phyloP scores from a whole-genome alignment of 768 basidiomycete species.

The Trametes coccinea region DNA sequence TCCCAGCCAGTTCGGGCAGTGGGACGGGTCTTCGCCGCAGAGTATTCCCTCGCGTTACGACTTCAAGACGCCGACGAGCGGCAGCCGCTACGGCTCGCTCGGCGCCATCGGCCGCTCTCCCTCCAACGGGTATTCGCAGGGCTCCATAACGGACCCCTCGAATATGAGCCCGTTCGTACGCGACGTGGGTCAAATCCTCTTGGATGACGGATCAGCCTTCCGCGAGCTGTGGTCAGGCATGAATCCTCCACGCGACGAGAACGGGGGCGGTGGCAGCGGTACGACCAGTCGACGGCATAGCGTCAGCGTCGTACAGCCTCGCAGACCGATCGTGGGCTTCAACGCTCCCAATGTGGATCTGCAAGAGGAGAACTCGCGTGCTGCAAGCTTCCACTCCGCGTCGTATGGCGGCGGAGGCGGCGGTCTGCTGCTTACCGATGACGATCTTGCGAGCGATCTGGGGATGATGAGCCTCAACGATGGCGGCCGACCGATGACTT shows the following conservation, averaged over 20 bases:
- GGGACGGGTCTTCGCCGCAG: conserved; percentile 62
- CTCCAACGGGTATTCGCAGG: conserved; percentile 47
- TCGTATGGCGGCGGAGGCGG: conserved; percentile 52
- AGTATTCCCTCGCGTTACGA: conserved; percentile 56
- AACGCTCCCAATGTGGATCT: conserved; percentile 53
- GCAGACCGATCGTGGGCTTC: conserved; percentile 68
- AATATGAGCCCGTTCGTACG: conserved; percentile 88
- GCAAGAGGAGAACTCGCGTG: conserved; percentile 40
- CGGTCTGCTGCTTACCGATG: conserved; percentile 71
- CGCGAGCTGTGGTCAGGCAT: conserved; percentile 77
- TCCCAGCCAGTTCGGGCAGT: conserved; percentile 41
- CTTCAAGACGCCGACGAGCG: conserved; percentile 61
- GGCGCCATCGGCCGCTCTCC: conserved; percentile 58
- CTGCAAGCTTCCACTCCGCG: conserved; percentile 35
- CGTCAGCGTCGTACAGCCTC: conserved; percentile 79
- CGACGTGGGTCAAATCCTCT: conserved; percentile 75
- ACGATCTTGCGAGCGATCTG: conserved; percentile 76
- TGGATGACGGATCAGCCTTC: conserved; percentile 72
- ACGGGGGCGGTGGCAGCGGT: conserved; percentile 67
- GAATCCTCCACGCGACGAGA: conserved; percentile 63
- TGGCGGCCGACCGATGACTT: conserved; percentile 31
- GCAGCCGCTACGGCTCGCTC: conserved; percentile 65
- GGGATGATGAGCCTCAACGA: conserved; percentile 57
- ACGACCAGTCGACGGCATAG: conserved; percentile 83
- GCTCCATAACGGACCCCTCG: conserved; percentile 56